A percentile compares a stretch with the other conserved stretches of the same genome.
phyloP scores from a whole-genome alignment of 108 stramenopile genomes.

The Fragilariopsis cylindrus region DNA sequence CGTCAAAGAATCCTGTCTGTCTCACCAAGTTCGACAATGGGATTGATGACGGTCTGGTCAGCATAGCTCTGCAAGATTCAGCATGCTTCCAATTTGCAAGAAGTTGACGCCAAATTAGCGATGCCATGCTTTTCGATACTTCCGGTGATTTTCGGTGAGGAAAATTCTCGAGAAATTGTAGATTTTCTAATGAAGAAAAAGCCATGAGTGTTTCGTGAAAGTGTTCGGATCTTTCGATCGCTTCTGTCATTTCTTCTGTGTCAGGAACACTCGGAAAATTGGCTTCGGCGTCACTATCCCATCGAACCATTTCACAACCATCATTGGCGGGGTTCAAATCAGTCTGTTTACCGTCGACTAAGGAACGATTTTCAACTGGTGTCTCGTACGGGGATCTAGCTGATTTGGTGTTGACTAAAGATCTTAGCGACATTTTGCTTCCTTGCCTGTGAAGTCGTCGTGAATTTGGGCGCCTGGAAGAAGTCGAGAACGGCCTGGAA shows the following conservation, averaged over 20 bases:
- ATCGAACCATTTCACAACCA: slow-evolving; percentile 20
- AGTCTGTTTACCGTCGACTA: slow-evolving; percentile 5
- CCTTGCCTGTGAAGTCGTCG: slow-evolving; percentile 6
- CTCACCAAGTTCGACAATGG: slow-evolving; percentile 1
- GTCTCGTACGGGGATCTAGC: slow-evolving; percentile 8
- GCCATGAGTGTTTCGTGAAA: slow-evolving; percentile 32
- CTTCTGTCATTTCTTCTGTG: slow-evolving; percentile 35
- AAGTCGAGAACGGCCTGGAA: background rate
- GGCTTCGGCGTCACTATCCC: slow-evolving; percentile 20
- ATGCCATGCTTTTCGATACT: slow-evolving; percentile 6
- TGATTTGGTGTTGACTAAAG: background rate
- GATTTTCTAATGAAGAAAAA: slow-evolving; percentile 35
- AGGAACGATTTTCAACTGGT: slow-evolving; percentile 8
- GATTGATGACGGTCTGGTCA: slow-evolving; percentile 18
- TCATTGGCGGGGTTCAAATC: slow-evolving; percentile 1
- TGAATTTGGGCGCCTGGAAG: background rate
- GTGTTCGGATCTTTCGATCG: slow-evolving; percentile 15
- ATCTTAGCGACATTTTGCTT: background rate
- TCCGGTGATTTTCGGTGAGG: background rate
- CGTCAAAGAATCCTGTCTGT: background rate
- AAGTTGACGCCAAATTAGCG: slow-evolving; percentile 36
- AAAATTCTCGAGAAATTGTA: slow-evolving; percentile 28
- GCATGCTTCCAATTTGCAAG: slow-evolving; percentile 45
- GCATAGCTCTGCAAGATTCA: slow-evolving; percentile 41
- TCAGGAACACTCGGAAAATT: slow-evolving; percentile 28